phyloP scores from a whole-genome alignment of 352 stramenopile species.

The Lagenidium giganteum region DNA sequence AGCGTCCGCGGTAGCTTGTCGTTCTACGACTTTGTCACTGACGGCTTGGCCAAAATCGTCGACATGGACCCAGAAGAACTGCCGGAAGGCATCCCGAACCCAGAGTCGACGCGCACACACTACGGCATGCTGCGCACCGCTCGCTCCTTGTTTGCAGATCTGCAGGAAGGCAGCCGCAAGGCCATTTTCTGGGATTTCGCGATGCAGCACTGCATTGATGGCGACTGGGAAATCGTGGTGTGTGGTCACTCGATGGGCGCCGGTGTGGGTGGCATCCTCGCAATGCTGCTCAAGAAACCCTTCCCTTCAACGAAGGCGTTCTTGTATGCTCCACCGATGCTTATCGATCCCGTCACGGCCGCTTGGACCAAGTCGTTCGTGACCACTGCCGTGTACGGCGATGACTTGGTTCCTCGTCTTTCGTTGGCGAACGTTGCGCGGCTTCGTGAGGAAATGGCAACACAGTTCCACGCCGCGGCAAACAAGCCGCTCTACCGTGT shows the following conservation, averaged over 20 bases:
- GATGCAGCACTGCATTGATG: slow-evolving; percentile 31
- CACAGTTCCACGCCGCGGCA: slow-evolving; percentile 60
- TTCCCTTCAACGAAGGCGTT: slow-evolving; percentile 55
- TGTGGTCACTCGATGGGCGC: slow-evolving; percentile 81
- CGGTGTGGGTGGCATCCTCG: slow-evolving; percentile 66
- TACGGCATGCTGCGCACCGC: slow-evolving; percentile 71
- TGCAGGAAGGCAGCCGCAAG: slow-evolving; percentile 52
- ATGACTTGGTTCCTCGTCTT: slow-evolving; percentile 64
- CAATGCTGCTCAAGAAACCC: slow-evolving; percentile 49
- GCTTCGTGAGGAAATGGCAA: slow-evolving; percentile 64
- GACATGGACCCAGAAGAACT: slow-evolving; percentile 52
- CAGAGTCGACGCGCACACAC: slow-evolving; percentile 45
- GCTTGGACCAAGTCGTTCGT: slow-evolving; percentile 58
- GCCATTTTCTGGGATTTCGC: slow-evolving; percentile 70
- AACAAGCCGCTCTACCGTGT: slow-evolving; percentile 55
- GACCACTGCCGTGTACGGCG: slow-evolving; percentile 64
- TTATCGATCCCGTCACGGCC: slow-evolving; percentile 58
- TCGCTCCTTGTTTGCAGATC: slow-evolving; percentile 48
- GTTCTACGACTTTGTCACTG: slow-evolving; percentile 78
- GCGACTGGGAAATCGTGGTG: slow-evolving; percentile 63
- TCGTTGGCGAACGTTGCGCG: slow-evolving; percentile 63
- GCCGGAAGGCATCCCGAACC: slow-evolving; percentile 41
- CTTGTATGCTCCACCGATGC: slow-evolving; percentile 55
- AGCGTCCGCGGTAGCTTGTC: slow-evolving; percentile 68
- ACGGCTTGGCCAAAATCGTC: slow-evolving; percentile 62